A percentile compares a stretch with the other conserved stretches of the same genome.
Conservation (phyloP, 2,329 filamentous ascomycete species). For the Diplodia intermedia region DNA sequence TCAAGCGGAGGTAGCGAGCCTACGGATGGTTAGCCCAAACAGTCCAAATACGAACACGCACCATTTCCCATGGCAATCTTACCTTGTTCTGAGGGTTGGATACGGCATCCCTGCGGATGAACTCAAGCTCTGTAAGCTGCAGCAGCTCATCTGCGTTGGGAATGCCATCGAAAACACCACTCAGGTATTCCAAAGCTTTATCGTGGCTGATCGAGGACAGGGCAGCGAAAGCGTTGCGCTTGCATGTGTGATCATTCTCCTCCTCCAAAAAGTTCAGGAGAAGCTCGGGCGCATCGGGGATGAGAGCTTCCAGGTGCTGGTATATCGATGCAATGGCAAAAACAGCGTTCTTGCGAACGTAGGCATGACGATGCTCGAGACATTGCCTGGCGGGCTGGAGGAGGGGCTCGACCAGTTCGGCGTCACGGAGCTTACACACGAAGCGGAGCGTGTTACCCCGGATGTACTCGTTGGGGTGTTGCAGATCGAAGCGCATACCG, state of each 20-base stretch:
- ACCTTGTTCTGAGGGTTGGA: constrained; percentile 95
- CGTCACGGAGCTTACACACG: constrained; percentile 92
- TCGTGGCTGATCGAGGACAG: constrained; percentile 91
- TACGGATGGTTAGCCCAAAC: constrained; percentile 45
- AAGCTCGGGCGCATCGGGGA: constrained; percentile 93
- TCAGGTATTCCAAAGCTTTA: constrained; percentile 86
- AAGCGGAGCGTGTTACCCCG: constrained; percentile 98
- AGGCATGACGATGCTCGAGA: constrained; percentile 94
- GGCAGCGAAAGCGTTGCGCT: constrained; percentile 95
- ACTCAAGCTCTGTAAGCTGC: constrained; percentile 92
- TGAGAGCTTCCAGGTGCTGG: constrained; percentile 86
- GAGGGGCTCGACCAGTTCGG: constrained; percentile 94
- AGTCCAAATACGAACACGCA: neutral
- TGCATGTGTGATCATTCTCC: constrained; percentile 94
- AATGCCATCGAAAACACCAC: constrained; percentile 88
- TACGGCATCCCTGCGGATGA: constrained; percentile 96
- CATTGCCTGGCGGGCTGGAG: constrained; percentile 91
- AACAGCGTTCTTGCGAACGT: constrained; percentile 97
- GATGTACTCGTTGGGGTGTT: constrained; percentile 98
- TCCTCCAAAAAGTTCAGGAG: constrained; percentile 86
- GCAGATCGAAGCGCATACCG: constrained; percentile 95
- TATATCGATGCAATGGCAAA: constrained; percentile 93
- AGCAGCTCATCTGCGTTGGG: constrained; percentile 93
- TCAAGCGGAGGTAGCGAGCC: constrained; percentile 89
- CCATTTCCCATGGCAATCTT: constrained; percentile 36